Conservation (phyloP, 1,284 basidiomycete species). For the Ceratorhiza oryzae-sativae region DNA sequence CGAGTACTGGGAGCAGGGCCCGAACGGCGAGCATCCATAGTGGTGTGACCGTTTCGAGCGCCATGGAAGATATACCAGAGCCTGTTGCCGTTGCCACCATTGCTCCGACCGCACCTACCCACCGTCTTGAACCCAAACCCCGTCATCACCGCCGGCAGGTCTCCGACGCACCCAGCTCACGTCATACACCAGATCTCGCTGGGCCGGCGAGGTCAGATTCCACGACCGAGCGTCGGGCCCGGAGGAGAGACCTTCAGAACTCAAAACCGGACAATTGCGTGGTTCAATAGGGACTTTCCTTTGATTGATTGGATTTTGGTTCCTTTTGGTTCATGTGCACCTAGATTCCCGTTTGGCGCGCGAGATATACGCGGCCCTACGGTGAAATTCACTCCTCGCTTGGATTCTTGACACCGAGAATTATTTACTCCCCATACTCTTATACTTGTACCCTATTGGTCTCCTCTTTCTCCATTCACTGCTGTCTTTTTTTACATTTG, state of each 20-base stretch:
- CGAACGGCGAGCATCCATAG: constrained; percentile 42
- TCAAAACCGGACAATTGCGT: constrained; percentile 34
- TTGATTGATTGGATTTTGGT: constrained; percentile 5
- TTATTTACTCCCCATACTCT: not conserved
- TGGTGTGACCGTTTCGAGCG: constrained; percentile 37
- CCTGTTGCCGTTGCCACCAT: not conserved
- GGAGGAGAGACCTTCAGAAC: constrained; percentile 25
- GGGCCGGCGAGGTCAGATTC: constrained; percentile 26
- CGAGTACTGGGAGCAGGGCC: constrained; percentile 40
- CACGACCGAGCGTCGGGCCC: constrained; percentile 11
- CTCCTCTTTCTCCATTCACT: constrained; percentile 7
- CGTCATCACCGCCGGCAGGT: constrained; percentile 24
- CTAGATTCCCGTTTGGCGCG: not conserved
- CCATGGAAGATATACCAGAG: constrained; percentile 2
- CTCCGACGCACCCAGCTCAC: constrained; percentile 27
- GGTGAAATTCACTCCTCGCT: not conserved
- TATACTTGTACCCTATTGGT: constrained; percentile 15
- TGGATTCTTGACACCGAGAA: not conserved
- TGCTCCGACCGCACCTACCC: not conserved
- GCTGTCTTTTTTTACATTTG: constrained; percentile 11
- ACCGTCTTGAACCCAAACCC: constrained; percentile 5
- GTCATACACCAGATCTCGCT: constrained; percentile 10
- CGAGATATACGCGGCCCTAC: not conserved
- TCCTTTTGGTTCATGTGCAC: not conserved
- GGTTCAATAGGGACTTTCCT: constrained; percentile 19